phyloP scores from a whole-genome alignment of 2,329 filamentous ascomycete species.

The Pyrenochaeta sp. region DNA sequence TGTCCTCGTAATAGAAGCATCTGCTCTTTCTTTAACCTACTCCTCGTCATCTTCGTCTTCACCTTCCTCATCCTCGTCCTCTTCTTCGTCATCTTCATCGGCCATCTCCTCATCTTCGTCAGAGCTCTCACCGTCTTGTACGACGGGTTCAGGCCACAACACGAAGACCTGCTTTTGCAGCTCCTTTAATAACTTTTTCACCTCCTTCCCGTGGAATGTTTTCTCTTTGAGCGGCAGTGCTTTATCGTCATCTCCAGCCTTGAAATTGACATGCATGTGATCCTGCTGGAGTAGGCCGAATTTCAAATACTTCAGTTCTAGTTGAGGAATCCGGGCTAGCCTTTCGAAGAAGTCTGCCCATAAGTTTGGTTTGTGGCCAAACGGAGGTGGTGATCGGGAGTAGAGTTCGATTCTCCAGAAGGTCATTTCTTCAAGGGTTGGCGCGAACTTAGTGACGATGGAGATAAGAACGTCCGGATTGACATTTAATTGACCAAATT shows the following conservation, averaged over 20 bases:
- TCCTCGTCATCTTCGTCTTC: slow-evolving; percentile 15
- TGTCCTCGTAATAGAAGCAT: too few relatives aligned
- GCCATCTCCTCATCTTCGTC: slow-evolving; percentile 27
- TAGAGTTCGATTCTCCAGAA: slow-evolving; percentile 56
- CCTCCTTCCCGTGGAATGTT: slow-evolving; percentile 22
- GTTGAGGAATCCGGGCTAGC: slow-evolving; percentile 14
- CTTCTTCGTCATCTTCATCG: slow-evolving; percentile 15
- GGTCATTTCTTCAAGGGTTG: slow-evolving; percentile 56
- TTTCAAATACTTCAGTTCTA: slow-evolving; percentile 24
- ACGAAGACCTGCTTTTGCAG: slow-evolving; percentile 23
- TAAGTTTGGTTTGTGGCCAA: slow-evolving; percentile 21
- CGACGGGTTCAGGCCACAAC: slow-evolving; percentile 18
- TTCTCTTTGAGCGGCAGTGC: slow-evolving; percentile 3
- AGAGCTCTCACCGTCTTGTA: slow-evolving; percentile 3
- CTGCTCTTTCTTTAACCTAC: not conserved
- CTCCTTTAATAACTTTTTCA: slow-evolving; percentile 20
- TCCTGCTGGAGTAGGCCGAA: slow-evolving; percentile 28
- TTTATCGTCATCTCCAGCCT: not conserved
- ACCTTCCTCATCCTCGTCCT: slow-evolving; percentile 12
- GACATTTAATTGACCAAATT: slow-evolving; percentile 32
- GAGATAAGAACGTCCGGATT: slow-evolving; percentile 14
- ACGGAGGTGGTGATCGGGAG: not conserved
- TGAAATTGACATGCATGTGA: slow-evolving; percentile 21
- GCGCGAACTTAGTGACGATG: slow-evolving; percentile 51
- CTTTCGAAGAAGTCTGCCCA: slow-evolving; percentile 31